These are phyloP conservation scores for Vanderwaltozyma yarrowii DNA, from an alignment of 805 yeast species.

Conservation along the genomic window DNA sequence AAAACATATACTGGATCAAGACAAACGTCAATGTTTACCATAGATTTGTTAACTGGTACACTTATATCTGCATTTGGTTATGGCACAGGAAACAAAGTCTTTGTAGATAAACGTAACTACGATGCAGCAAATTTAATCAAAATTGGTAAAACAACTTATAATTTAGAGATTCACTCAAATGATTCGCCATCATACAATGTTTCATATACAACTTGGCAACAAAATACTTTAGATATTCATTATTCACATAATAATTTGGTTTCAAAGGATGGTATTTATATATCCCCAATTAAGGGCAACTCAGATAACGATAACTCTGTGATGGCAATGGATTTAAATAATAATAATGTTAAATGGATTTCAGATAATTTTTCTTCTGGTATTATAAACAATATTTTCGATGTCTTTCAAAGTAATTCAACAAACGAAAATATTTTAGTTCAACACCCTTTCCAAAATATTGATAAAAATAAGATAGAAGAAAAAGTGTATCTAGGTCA, in stretches of 20 bases:
- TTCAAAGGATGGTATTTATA: constrained; percentile 63
- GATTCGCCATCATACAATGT: constrained; percentile 73
- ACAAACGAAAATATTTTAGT: constrained; percentile 38
- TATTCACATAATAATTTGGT: constrained; percentile 39
- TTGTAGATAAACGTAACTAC: constrained; percentile 5
- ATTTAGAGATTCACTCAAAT: constrained; percentile 65
- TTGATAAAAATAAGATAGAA: constrained; percentile 11
- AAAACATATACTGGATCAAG: constrained; percentile 82
- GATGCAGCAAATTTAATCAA: constrained; percentile 35
- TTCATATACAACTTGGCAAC: constrained; percentile 83
- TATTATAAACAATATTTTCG: constrained; percentile 70
- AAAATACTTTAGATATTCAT: constrained; percentile 65
- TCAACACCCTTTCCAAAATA: constrained; percentile 53
- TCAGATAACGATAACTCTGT: constrained; percentile 48
- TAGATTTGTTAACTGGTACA: constrained; percentile 67
- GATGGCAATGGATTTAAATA: constrained; percentile 58
- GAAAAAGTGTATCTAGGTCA: constrained; percentile 53
- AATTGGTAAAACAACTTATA: constrained; percentile 65
- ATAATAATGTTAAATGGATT: constrained; percentile 75
- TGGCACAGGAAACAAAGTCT: constrained; percentile 27
- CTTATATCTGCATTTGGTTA: constrained; percentile 61
- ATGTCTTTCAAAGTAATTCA: constrained; percentile 37
- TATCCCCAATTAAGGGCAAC: constrained; percentile 59
- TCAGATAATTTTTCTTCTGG: constrained; percentile 50
- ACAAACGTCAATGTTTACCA: constrained; percentile 61